These are phyloP conservation scores for Leccinum disarticulatum DNA, from an alignment of 768 basidiomycete species.

Conservation along the genomic window DNA sequence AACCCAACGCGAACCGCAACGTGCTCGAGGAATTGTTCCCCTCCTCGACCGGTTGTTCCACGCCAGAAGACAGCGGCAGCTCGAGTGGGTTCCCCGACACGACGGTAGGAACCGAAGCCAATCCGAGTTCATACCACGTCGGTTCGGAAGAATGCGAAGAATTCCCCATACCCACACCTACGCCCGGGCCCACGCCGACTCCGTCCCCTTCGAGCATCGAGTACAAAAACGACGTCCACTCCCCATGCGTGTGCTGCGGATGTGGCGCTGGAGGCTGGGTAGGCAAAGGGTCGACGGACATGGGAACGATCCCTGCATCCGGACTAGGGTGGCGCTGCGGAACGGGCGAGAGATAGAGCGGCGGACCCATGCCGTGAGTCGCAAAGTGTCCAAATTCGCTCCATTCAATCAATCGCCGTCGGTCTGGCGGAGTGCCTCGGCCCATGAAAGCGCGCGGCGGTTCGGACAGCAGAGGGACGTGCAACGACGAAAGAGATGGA, in stretches of 20 bases:
- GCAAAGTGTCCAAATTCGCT: constrained; percentile 22
- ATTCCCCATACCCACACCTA: constrained; percentile 4
- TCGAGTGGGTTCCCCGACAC: constrained; percentile 10
- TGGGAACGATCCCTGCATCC: constrained; percentile 21
- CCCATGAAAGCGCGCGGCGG: constrained; percentile 36
- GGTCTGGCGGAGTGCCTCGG: constrained; percentile 34
- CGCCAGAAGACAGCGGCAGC: constrained; percentile 14
- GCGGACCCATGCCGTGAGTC: constrained; percentile 23
- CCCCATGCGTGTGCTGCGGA: constrained; percentile 18
- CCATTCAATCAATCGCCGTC: constrained; percentile 31
- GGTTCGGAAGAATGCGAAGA: constrained; percentile 11
- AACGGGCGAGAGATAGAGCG: constrained; percentile 26
- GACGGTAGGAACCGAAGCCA: constrained; percentile 17
- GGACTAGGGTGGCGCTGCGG: constrained; percentile 18
- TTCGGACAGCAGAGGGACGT: constrained; percentile 33
- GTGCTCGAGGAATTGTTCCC: constrained; percentile 29
- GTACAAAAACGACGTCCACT: constrained; percentile 35
- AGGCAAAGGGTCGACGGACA: constrained; percentile 19
- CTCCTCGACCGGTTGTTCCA: constrained; percentile 24
- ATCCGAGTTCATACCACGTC: constrained; percentile 32
- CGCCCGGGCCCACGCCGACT: constrained; percentile 11
- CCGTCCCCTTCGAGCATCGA: constrained; percentile 35
- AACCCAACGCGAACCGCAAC: constrained; percentile 32
- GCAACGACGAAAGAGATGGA: constrained; percentile 30
- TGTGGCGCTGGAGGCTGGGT: background rate